Base-by-base conservation (phyloP, 441 rosid species). In the Euphorbia corollata region DNA sequence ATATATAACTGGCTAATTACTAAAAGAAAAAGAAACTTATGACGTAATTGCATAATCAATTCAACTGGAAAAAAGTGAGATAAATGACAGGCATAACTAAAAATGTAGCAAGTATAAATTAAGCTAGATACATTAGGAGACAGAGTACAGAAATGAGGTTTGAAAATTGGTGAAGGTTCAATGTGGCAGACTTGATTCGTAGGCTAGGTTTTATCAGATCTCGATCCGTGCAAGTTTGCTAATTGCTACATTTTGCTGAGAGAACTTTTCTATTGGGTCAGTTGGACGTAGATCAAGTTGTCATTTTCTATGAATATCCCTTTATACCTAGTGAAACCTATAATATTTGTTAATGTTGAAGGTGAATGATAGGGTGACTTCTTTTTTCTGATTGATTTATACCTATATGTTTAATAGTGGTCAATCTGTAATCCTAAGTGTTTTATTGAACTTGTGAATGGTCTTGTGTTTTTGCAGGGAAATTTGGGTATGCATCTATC, bases 401-500 rank as follows among this genome's bases (percentile, higher is more conserved):
- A 38, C 3, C 2, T 13, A 50, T n/a, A 1, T 50, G 55, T 50
- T 50, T 8, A 50, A n/a, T 18, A 16, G n/a, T n/a, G n/a, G n/a
- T n/a, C n/a, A n/a, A n/a, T n/a, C n/a, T n/a, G n/a, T n/a, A n/a
- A n/a, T n/a, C n/a, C n/a, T n/a, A n/a, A n/a, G n/a, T n/a, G 32
- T 27, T 27, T 27, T 1, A 27, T 27, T 27, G 32, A 27, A 27
- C 32, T 27, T 27, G 32, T 27, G 4, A 27, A 27, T 1, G 22
- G 10, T 19, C 8, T 66, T 67, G 8, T 67, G 12, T 64, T 0
- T 71, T 11, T 38, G 13, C 69, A 85, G 91, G 82, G 70, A 82
- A 77, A 61, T 61, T 74, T 54, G 98, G 98, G 16, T 92, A 95
- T 62, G 72, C 90, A 18, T 86, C 99, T 5, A 64, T 95, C 59